A percentile compares a stretch with the other conserved stretches of the same genome.
Evolutionary conservation across 2,329 filamentous ascomycete species (phyloP).

Genomic region (Fusarium oligoseptatum): DNA sequence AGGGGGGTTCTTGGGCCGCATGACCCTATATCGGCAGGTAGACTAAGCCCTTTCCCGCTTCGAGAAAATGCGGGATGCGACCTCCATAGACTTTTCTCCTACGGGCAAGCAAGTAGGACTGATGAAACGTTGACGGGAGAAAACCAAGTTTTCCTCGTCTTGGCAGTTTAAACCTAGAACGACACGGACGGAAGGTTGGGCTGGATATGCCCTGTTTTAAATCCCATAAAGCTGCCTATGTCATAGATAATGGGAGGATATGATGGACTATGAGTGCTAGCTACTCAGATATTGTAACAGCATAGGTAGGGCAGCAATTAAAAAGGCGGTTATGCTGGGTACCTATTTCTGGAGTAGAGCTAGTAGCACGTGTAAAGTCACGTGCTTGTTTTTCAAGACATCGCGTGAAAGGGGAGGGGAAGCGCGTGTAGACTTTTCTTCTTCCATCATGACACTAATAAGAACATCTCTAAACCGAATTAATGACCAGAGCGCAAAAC

Average conservation of each 20-base stretch:
- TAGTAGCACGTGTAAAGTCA: not conserved
- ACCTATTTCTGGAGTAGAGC: not conserved
- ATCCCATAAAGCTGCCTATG: too few species aligned
- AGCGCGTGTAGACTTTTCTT: not conserved
- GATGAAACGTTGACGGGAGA: too few species aligned
- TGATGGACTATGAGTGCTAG: too few species aligned
- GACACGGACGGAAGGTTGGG: too few species aligned
- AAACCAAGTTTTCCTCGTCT: too few species aligned
- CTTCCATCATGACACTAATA: not conserved
- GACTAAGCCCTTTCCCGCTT: not conserved
- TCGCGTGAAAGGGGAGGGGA: not conserved
- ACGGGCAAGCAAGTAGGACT: too few species aligned
- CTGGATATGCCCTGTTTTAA: too few species aligned
- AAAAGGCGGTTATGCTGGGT: not conserved
- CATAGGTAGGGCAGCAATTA: not conserved
- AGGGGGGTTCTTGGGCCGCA: not conserved
- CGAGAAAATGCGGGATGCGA: not conserved
- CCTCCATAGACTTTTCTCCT: too few species aligned
- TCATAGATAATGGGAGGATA: too few species aligned
- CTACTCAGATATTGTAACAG: too few species aligned
- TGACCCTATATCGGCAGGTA: not conserved
- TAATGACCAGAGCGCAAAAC: not conserved
- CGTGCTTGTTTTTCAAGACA: not conserved
- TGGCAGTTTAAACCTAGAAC: too few species aligned
- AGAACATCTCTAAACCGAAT: not conserved